Base-by-base conservation (phyloP, 306 rosid genomes). In the Geum urbanum region DNA sequence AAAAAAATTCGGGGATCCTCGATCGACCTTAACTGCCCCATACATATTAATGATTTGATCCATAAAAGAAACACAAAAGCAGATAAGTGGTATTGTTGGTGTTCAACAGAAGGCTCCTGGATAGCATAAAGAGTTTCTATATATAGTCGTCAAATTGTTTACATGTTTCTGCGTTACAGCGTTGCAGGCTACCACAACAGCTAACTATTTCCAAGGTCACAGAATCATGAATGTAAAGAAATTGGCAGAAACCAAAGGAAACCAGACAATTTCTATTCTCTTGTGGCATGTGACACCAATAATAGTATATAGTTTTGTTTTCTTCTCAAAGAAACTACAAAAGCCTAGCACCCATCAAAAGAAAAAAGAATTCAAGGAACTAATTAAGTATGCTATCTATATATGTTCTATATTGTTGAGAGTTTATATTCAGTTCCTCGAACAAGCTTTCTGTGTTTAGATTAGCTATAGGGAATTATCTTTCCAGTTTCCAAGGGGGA, bases 101-200 rank as follows among this genome's bases (percentile, higher is more conserved):
- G 65, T 2, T 68, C 7, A 35, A 66, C 44, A 60, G 66, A 60
- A 60, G 49, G 50, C 72, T 39, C n/a, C 40, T 69, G 72, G 63
- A 52, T 50, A 5, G 16, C n/a, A 8, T 24, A 4, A 53, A 52
- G 41, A 5, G 41, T 11, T 7, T 52, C 0, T 1, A 32, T 32
- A 9, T 19, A 9, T 68, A n/a, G 37, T 40, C 22, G 2, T 69
- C 50, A 54, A 52, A 68, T 37, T 50, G 7, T 52, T 18, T 52
- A 19, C 13, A 19, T 52, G 13, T 53, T 69, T 20, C 50, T 52
- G 72, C 66, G 48, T 50, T 67, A 18, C 60, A 50, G 60, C 57
- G 22, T 49, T 49, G 14, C 48, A 5, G 27, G 24, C 5, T 20
- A 44, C 19, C 2, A 58, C 63, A 58, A 53, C 52, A 54, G 73